A percentile compares a stretch with the other conserved stretches of the same genome.
These are phyloP conservation scores for Cladophialophora yegresii DNA, from an alignment of 2,329 filamentous ascomycete species.

Conservation along the genomic window DNA sequence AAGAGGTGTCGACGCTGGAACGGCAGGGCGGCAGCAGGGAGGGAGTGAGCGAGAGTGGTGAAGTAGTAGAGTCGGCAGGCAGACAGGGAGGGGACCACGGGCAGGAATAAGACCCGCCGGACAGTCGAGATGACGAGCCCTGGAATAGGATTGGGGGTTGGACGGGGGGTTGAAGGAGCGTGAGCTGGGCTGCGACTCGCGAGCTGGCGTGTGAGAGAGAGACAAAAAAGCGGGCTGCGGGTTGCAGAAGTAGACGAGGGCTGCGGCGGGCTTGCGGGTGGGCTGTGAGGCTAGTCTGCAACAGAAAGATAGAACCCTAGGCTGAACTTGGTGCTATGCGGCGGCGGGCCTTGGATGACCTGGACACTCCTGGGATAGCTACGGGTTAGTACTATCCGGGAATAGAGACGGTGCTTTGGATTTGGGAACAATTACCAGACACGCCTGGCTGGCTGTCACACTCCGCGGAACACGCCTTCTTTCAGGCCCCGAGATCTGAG, in stretches of 20 bases:
- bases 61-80: slow-evolving; percentile 22
- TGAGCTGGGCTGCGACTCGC: slow-evolving; percentile 15
- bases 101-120: slow-evolving; percentile 28
- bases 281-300: slow-evolving; percentile 15
- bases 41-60: slow-evolving; percentile 19
- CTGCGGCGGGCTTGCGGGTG: slow-evolving; percentile 12
- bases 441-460: slow-evolving; percentile 5
- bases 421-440: slow-evolving; percentile 14
- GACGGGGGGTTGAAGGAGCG: slow-evolving; percentile 12
- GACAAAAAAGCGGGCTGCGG: slow-evolving; percentile 20
- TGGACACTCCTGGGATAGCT: slow-evolving; percentile 5
- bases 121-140: slow-evolving; percentile 26
- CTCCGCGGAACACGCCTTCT: neutral
- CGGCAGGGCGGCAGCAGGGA: slow-evolving; percentile 14
- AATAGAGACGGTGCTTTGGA: slow-evolving; percentile 15
- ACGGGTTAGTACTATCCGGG: slow-evolving; percentile 9
- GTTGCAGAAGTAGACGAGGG: slow-evolving; percentile 11
- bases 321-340: slow-evolving; percentile 10
- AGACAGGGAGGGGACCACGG: slow-evolving; percentile 18
- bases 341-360: slow-evolving; percentile 17
- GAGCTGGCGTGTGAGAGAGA: slow-evolving; percentile 10
- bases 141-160: slow-evolving; percentile 21
- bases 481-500: slow-evolving; percentile 20
- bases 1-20: slow-evolving; percentile 16
- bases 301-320: slow-evolving; percentile 9